These are phyloP conservation scores for Leishmania tarentolae DNA, from an alignment of 208 protist genomes.

Conservation along the genomic window DNA sequence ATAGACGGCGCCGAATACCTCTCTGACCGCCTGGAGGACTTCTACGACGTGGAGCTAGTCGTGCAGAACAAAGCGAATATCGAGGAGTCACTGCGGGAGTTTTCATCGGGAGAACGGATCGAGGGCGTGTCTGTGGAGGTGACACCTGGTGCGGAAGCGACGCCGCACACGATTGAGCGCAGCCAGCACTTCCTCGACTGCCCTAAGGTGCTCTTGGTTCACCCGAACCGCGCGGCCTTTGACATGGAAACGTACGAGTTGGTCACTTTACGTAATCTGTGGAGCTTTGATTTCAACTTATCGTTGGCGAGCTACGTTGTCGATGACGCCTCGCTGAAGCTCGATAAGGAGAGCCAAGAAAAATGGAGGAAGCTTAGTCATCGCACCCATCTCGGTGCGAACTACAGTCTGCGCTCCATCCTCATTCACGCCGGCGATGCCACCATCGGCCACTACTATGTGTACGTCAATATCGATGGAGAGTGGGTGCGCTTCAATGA, in stretches of 20 bases:
- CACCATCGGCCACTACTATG: conserved; percentile 89
- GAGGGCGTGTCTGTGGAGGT: conserved; percentile 84
- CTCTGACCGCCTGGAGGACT: conserved; percentile 72
- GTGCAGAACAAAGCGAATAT: conserved; percentile 83
- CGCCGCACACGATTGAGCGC: conserved; percentile 75
- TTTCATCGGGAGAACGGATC: conserved; percentile 73
- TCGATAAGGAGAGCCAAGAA: conserved; percentile 60
- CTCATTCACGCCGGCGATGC: conserved; percentile 84
- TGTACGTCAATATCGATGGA: conserved; percentile 63
- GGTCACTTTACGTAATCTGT: conserved; percentile 85
- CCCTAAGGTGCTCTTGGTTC: conserved; percentile 89
- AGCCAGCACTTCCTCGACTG: conserved; percentile 68
- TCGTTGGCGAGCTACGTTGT: conserved; percentile 64
- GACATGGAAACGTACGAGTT: conserved; percentile 74
- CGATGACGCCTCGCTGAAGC: conserved; percentile 34
- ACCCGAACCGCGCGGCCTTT: conserved; percentile 90
- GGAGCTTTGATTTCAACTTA: conserved; percentile 66
- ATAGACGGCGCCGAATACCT: conserved; percentile 71
- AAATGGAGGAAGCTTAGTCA: conserved; percentile 30
- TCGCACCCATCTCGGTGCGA: conserved; percentile 18
- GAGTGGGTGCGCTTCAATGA: conserved; percentile 86
- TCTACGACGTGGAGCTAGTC: conserved; percentile 88
- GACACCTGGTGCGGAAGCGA: conserved; percentile 38
- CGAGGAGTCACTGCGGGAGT: conserved; percentile 74
- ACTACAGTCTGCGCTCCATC: conserved; percentile 85